Conservation (phyloP, 2,329 filamentous ascomycete genomes). For the Alternaria panax region DNA sequence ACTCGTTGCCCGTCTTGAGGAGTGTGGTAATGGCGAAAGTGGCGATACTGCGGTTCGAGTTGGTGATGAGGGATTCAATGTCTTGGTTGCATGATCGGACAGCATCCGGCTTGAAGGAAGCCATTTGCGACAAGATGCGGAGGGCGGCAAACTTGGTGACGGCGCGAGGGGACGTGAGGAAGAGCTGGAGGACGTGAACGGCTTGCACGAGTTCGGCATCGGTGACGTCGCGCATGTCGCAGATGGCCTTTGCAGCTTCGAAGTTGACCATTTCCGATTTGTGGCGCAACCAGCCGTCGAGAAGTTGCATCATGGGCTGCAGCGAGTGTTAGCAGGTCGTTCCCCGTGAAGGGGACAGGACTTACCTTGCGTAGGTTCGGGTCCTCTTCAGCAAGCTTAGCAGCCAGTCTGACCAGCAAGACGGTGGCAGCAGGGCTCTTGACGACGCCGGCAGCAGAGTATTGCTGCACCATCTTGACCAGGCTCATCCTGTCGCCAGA, state of each 20-base stretch:
- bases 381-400: constrained; percentile 94
- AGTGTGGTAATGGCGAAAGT: constrained; percentile 98
- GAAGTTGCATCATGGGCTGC: constrained; percentile 89
- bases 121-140: constrained; percentile 94
- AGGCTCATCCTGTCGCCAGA: constrained; percentile 97
- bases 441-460: constrained; percentile 86
- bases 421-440: constrained; percentile 94
- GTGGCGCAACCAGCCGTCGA: constrained; percentile 95
- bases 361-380: constrained; percentile 74
- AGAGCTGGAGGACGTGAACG: constrained; percentile 93
- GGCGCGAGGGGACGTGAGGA: constrained; percentile 92
- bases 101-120: constrained; percentile 92
- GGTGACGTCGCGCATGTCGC: constrained; percentile 90
- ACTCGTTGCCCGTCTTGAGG: constrained; percentile 97
- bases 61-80: constrained; percentile 95
- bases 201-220: constrained; percentile 91
- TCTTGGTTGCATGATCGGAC: constrained; percentile 96
- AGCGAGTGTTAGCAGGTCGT: constrained; percentile 15
- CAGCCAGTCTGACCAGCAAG: constrained; percentile 89
- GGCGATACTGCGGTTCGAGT: constrained; percentile 95
- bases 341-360: no score
- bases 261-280: constrained; percentile 97
- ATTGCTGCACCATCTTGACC: constrained; percentile 99
- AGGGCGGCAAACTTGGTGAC: constrained; percentile 98
- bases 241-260: constrained; percentile 97